Base-by-base conservation (phyloP, 495 filamentous ascomycete genomes). In the Hypoxylon fuscum region DNA sequence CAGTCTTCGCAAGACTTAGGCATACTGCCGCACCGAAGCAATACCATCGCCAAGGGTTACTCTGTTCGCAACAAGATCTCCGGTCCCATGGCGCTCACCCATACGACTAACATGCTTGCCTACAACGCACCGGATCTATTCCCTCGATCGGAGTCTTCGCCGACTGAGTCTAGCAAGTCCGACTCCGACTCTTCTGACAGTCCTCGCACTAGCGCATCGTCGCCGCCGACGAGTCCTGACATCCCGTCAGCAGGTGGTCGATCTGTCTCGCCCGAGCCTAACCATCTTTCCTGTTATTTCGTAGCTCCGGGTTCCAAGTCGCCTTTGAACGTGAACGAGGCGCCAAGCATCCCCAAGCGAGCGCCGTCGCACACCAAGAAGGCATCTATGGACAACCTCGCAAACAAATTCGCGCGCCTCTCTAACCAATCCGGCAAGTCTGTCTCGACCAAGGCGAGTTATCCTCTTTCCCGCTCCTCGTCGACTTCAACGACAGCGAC, bases 51-150 rank as follows among this genome's bases (percentile, higher is more conserved):
- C 22, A 82, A 77, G 66, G 68, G 64, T 7, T 49, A 64, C 15
- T 35, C 66, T 31, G 70, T 83, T 58, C 79, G 83, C 53, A 66
- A 78, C 66, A 84, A 95, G 77, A 98, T 98, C 69, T 98, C 95
- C 15, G 85, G 82, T 9, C 95, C 95, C 2, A 81, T 97, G 42
- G 87, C 90, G 72, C 81, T 98, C 40, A 76, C 97, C 22, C 96
- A 94, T 15, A 96, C 96, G 3, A 98, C 96, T 55, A 98, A 98
- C 73, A 91, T 93, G 87, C 87, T 97, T 14, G 90, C 91, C 14
- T 96, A 95, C 81, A 93, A 93, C 68, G 93, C 95, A 9, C 96
- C 95, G 21, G 88, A 92, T 71, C 82, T 92, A 62, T 82, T 78
- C 64, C 84, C 81, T 51, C 79, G 60, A 41, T 71, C 79, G 57